phyloP scores from a whole-genome alignment of 768 basidiomycete species.

The Calocybe cyanea region DNA sequence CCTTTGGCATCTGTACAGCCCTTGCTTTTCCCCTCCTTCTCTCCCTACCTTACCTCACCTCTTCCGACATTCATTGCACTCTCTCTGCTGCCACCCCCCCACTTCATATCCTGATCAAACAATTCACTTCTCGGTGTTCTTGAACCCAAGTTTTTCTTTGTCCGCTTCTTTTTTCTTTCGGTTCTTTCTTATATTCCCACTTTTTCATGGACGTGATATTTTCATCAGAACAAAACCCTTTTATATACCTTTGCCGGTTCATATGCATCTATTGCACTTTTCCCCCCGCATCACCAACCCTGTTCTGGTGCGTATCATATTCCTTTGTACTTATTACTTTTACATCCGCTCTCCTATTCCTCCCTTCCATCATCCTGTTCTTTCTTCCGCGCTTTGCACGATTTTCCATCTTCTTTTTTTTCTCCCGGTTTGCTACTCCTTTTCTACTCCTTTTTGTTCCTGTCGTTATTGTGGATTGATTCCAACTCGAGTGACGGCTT shows the following conservation, averaged over 20 bases:
- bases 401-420: background rate
- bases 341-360: slow-evolving; percentile 10
- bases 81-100: no score
- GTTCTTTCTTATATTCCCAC: slow-evolving; percentile 14
- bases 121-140: no score
- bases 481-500: slow-evolving; percentile 19
- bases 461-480: background rate
- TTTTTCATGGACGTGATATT: slow-evolving; percentile 9
- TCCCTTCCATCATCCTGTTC: background rate
- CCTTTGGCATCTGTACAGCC: slow-evolving; percentile 2
- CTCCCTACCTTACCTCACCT: no score
- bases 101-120: no score
- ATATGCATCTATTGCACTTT: slow-evolving; percentile 2
- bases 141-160: slow-evolving; percentile 8
- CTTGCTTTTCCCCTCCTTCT: background rate
- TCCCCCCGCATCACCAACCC: background rate
- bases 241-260: slow-evolving; percentile 14
- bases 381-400: background rate
- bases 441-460: slow-evolving; percentile 1
- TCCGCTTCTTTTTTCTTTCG: slow-evolving; percentile 1
- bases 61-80: no score
- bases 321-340: slow-evolving; percentile 7
- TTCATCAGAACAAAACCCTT: slow-evolving; percentile 6
- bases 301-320: background rate
- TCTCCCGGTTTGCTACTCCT: background rate